A percentile compares a stretch with the other conserved stretches of the same genome.
Conservation (phyloP, 1,284 basidiomycete genomes). For the Ceratobasidium sp. region DNA sequence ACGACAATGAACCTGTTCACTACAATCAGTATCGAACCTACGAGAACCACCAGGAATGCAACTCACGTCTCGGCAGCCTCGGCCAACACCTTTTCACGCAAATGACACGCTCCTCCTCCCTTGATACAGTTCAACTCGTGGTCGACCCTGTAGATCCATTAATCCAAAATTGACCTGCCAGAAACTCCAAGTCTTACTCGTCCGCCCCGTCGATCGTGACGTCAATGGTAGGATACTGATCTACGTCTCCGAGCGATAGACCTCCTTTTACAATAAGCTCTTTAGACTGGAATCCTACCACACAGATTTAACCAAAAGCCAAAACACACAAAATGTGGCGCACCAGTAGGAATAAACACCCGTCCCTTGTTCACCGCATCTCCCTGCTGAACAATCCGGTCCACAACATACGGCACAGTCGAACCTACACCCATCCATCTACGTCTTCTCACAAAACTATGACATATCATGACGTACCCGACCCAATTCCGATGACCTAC, state of each 20-base stretch:
- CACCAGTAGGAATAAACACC: slow-evolving; percentile 90
- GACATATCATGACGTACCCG: slow-evolving; percentile 65
- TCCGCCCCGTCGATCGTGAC: slow-evolving; percentile 98
- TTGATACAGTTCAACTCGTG: slow-evolving; percentile 92
- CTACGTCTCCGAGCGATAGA: slow-evolving; percentile 88
- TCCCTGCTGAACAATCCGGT: slow-evolving; percentile 90
- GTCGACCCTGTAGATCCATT: slow-evolving; percentile 73
- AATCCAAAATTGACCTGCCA: neutral
- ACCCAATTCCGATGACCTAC: slow-evolving; percentile 90
- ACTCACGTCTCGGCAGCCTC: slow-evolving; percentile 89
- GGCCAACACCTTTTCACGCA: slow-evolving; percentile 96
- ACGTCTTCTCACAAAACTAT: neutral
- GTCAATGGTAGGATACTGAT: slow-evolving; percentile 89
- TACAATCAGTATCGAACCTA: neutral
- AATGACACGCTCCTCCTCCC: slow-evolving; percentile 95
- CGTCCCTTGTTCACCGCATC: slow-evolving; percentile 75
- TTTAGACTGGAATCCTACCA: slow-evolving; percentile 90
- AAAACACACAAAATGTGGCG: slow-evolving; percentile 41
- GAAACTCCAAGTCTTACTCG: slow-evolving; percentile 66
- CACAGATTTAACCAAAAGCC: neutral
- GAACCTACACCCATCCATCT: slow-evolving; percentile 64
- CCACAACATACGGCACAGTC: slow-evolving; percentile 97
- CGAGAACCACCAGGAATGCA: too few relatives aligned
- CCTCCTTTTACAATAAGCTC: slow-evolving; percentile 88
- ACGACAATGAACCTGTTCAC: slow-evolving; percentile 85